Evolutionary conservation across 805 yeast species (phyloP).

Genomic region (Candida ficus): DNA sequence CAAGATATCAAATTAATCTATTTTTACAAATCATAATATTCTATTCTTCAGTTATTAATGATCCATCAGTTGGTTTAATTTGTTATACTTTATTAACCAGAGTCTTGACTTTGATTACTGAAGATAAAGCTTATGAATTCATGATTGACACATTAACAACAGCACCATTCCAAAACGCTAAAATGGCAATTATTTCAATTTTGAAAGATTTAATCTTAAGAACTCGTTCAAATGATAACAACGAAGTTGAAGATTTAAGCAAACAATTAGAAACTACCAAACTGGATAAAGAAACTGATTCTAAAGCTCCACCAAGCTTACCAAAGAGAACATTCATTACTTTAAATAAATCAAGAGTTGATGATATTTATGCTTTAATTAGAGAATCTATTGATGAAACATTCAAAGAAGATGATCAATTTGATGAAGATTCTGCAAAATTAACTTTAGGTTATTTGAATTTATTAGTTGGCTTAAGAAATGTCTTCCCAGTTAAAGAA

Average conservation of each 20-base stretch:
- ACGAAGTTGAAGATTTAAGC: slow-evolving; percentile 10
- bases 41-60: slow-evolving; percentile 30
- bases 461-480: slow-evolving; percentile 37
- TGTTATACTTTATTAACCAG: slow-evolving; percentile 60
- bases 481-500: slow-evolving; percentile 26
- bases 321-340: slow-evolving; percentile 42
- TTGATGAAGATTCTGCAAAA: slow-evolving; percentile 30
- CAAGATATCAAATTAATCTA: slow-evolving; percentile 29
- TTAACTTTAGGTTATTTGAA: slow-evolving; percentile 53
- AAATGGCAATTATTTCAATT: slow-evolving; percentile 57
- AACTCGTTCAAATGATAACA: slow-evolving; percentile 14
- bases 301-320: slow-evolving; percentile 26
- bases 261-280: slow-evolving; percentile 7
- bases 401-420: slow-evolving; percentile 11
- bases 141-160: slow-evolving; percentile 56
- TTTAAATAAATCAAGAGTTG: slow-evolving; percentile 37
- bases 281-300: too few relatives aligned
- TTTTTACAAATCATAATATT: slow-evolving; percentile 39
- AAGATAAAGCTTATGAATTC: slow-evolving; percentile 52
- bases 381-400: slow-evolving; percentile 32
- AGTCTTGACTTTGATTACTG: slow-evolving; percentile 53
- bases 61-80: slow-evolving; percentile 36
- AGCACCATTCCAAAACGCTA: slow-evolving; percentile 61
- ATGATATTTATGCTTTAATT: slow-evolving; percentile 39
- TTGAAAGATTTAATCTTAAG: slow-evolving; percentile 60